Percentiles rank a stretch among this genome's conserved stretches.
These are phyloP conservation scores for Penicillium alfredii DNA, from an alignment of 495 filamentous ascomycete species.

Conservation along the genomic window DNA sequence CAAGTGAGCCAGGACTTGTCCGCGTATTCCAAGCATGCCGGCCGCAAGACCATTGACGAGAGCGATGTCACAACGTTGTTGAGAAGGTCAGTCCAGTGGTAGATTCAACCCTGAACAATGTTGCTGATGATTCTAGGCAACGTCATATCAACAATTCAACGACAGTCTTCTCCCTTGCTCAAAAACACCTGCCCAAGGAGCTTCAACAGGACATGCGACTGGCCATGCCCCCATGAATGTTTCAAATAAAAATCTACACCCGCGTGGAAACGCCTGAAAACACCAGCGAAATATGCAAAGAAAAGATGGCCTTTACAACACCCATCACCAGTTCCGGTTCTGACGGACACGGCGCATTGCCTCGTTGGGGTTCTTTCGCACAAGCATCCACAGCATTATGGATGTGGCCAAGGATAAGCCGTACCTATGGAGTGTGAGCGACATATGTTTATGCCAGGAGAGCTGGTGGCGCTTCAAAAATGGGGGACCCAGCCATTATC, in stretches of 20 bases:
- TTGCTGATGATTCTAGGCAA: slow-evolving; percentile 55
- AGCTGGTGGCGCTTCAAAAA: too few relatives aligned
- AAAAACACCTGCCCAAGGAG: slow-evolving; percentile 74
- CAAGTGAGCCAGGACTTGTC: slow-evolving; percentile 74
- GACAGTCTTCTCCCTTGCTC: slow-evolving; percentile 77
- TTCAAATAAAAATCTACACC: slow-evolving; percentile 11
- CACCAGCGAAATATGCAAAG: slow-evolving; percentile 17
- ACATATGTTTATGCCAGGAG: neutral
- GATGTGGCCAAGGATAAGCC: slow-evolving; percentile 79
- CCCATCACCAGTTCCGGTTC: slow-evolving; percentile 68
- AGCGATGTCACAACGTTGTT: slow-evolving; percentile 75
- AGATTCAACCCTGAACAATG: slow-evolving; percentile 9
- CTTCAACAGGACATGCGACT: slow-evolving; percentile 76
- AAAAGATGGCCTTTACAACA: slow-evolving; percentile 1
- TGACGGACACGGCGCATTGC: slow-evolving; percentile 68
- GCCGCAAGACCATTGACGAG: slow-evolving; percentile 79
- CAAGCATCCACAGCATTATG: slow-evolving; percentile 91
- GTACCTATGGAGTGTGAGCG: slow-evolving; percentile 58
- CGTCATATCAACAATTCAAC: slow-evolving; percentile 64
- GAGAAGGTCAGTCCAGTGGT: slow-evolving; percentile 58
- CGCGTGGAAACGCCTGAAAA: slow-evolving; percentile 16
- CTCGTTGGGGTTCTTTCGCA: slow-evolving; percentile 74
- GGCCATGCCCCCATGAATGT: slow-evolving; percentile 48
- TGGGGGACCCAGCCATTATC: too few relatives aligned
- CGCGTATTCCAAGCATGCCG: slow-evolving; percentile 74